A percentile compares a stretch with the other conserved stretches of the same genome.
Evolutionary conservation across 1,139 yeast species (phyloP).

Genomic region (Meyerozyma elateridarum): DNA sequence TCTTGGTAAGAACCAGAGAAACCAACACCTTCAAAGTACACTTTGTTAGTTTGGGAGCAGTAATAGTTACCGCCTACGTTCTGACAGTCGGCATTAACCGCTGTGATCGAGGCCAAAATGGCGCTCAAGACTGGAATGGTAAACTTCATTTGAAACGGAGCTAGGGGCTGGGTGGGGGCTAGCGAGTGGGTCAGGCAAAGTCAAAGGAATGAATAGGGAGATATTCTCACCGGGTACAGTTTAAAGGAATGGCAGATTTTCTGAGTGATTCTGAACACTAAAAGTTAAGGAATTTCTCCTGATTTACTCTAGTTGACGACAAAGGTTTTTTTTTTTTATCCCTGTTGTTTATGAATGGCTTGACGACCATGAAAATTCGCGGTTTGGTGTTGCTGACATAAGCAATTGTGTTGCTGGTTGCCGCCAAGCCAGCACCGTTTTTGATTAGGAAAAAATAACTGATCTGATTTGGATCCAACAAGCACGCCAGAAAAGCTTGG

Average conservation of each 20-base stretch:
- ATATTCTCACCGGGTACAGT: constrained; percentile 2
- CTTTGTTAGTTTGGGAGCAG: constrained; percentile 66
- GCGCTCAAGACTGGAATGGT: constrained; percentile 22
- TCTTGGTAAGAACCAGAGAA: constrained; percentile 60
- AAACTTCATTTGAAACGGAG: constrained; percentile 24
- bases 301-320: constrained; percentile 2
- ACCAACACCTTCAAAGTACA: constrained; percentile 61
- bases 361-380: constrained; percentile 4
- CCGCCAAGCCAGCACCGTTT: neutral
- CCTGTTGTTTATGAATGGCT: constrained; percentile 5
- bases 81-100: constrained; percentile 38
- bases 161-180: too few relatives aligned
- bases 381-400: constrained; percentile 1
- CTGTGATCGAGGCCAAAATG: constrained; percentile 21
- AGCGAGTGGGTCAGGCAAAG: neutral
- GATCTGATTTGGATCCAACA: too few relatives aligned
- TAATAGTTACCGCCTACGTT: constrained; percentile 71
- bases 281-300: constrained; percentile 2
- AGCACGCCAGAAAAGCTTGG: too few relatives aligned
- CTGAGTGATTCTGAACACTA: constrained; percentile 4
- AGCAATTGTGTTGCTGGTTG: neutral
- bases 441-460: too few relatives aligned
- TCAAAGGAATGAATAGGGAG: constrained; percentile 4
- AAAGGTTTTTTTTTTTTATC: constrained; percentile 3
- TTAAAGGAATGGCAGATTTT: constrained; percentile 4